Base-by-base conservation (phyloP, 1,284 basidiomycete species). In the Psilocybe mexicana region DNA sequence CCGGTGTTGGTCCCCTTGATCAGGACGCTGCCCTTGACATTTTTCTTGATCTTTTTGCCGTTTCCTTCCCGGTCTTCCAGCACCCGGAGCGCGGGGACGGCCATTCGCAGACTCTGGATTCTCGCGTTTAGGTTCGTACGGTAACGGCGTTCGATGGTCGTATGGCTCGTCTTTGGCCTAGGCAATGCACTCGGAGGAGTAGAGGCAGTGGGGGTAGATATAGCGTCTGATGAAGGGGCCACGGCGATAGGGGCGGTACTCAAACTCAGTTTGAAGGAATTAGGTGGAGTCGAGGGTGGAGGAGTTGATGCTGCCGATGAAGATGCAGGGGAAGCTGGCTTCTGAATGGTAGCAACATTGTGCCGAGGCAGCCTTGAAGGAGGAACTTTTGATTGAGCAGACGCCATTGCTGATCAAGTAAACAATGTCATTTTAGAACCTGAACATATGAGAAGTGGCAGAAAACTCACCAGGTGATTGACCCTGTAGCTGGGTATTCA, bases 111-210 rank as follows among this genome's bases (percentile, higher is more conserved):
- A 55, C 88, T 88, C 57, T 90, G 87, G 45, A 96, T 95, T 49
- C 93, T 87, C 10, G 92, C 91, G 68, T 96, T 96, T 58, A 96
- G 82, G 71, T 95, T 95, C 14, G 93, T 94, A 42, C 94, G 85
- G 68, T 95, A 93, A 33, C 94, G 82, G 12, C 94, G 84, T 73
- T 96, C 94, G 63, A 96, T 95, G 25, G 92, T 94, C 8, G 94
- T 96, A 71, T 96, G 93, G 59, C 90, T 92, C 0, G 90, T 92
- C 73, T 92, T 92, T n/a, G 88, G 85, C 2, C 89, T 83, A 1
- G 14, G 74, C 67, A 26, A 72, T 44, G 23, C 60, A 33, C 71
- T 65, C 3, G 65, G 63, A 4, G 67, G 63, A 3, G 63, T 52
- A 30, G 61, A 24, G 42, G 60, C 54, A 2, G 59, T 52, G 28